Percentiles rank a stretch among this genome's conserved stretches.
phyloP scores from a whole-genome alignment of 2,329 filamentous ascomycete species.

The Sporothrix euskadiensis region DNA sequence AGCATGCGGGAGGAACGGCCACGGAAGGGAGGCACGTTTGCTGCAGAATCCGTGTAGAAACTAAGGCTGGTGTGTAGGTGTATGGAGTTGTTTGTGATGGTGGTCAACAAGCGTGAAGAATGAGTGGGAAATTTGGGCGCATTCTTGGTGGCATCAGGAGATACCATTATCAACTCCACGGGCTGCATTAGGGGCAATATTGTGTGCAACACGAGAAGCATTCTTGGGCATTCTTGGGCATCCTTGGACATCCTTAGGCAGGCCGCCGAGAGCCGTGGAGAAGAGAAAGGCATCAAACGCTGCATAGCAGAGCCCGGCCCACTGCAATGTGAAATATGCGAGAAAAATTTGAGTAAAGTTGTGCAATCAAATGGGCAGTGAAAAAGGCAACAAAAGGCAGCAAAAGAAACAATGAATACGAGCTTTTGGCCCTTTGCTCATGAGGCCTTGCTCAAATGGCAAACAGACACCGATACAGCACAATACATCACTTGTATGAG shows the following conservation, averaged over 20 bases:
- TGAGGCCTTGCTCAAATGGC: conserved; percentile 9
- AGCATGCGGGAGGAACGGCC: conserved; percentile 6
- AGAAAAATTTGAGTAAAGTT: background rate
- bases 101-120: conserved; percentile 19
- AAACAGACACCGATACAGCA: background rate
- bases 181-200: background rate
- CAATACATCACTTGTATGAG: background rate
- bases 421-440: conserved; percentile 4
- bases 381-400: background rate
- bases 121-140: conserved; percentile 15
- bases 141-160: conserved; percentile 21
- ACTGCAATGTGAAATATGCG: background rate
- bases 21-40: conserved; percentile 1
- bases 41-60: background rate
- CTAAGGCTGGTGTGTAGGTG: background rate
- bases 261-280: background rate
- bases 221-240: conserved; percentile 7
- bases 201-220: background rate
- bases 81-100: background rate
- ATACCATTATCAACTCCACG: background rate
- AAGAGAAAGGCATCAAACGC: background rate
- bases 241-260: background rate
- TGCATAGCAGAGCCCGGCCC: background rate
- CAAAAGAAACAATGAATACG: conserved; percentile 2
- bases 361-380: background rate